Evolutionary conservation across 2,329 filamentous ascomycete genomes (phyloP), one percentile per base, ranked within the genome.

Genomic region (Aspergillus sp.): DNA sequence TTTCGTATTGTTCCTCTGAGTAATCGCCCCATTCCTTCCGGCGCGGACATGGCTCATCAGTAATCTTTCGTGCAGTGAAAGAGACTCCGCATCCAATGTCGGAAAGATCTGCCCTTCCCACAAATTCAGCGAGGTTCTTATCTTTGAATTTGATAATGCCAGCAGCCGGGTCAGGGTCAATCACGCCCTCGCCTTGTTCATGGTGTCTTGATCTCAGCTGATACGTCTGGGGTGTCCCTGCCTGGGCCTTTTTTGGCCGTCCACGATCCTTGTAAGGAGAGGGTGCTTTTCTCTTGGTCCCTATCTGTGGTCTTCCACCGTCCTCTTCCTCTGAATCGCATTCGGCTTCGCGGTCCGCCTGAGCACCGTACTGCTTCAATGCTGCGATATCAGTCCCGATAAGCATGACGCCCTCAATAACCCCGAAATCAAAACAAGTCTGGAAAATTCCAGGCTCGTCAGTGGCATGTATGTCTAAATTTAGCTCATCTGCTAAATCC

Each of bases 131-230:
- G n/a, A 61, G 55, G 3, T 39, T 54, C 17, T 11, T 30, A 52
- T 57, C 51, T 17, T 53, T 57, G 57, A 63, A 63, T 7, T 54
- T 56, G 51, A 63, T 56, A 49, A 37, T 58, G 42, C 61, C 59
- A 24, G 49, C 20, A n/a, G 41, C 5, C 42, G 59, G 11, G 2
- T 54, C 0, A 17, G 12, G 46, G 19, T 48, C 34, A 33, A 57
- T 54, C 59, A 53, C 24, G 15, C 54, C 54, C 50, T 61, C 54
- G 37, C 20, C 20, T 20, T 24, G 58, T 40, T 63, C 59, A 41
- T 54, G 49, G 42, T 47, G 56, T 41, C 44, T 60, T 19, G 41
- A 11, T 37, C 49, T 56, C 19, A 56, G 37, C 5, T n/a, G 42
- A 40, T 52, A 59, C 13, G 20, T 52, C 15, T 30, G 34, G 11